A percentile compares a stretch with the other conserved stretches of the same genome.
Conservation (phyloP, 108 stramenopile genomes). For the Mayamaea pseudoterrestris region DNA sequence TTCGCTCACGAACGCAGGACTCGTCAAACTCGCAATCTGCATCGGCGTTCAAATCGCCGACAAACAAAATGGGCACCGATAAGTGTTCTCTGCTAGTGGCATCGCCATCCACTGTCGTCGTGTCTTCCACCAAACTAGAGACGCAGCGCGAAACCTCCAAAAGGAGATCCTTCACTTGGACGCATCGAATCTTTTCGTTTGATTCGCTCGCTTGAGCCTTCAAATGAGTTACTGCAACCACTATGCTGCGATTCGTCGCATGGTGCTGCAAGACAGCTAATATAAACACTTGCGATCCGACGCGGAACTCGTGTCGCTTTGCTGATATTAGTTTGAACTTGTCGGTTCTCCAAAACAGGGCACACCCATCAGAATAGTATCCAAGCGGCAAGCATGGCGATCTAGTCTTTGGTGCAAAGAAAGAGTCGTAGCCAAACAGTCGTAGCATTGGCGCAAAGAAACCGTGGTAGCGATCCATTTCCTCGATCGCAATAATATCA, state of each 20-base stretch:
- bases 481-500: constrained; percentile 44
- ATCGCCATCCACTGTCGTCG: not conserved
- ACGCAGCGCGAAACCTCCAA: no score
- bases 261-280: constrained; percentile 18
- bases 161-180: constrained; percentile 24
- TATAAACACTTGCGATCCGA: constrained; percentile 25
- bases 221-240: constrained; percentile 36
- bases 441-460: constrained; percentile 29
- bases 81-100: no score
- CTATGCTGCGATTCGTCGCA: constrained; percentile 9
- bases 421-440: constrained; percentile 20
- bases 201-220: constrained; percentile 16
- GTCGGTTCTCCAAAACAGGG: constrained; percentile 24
- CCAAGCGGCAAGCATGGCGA: constrained; percentile 29
- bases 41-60: constrained; percentile 50
- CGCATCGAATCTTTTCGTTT: constrained; percentile 19
- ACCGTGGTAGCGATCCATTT: constrained; percentile 32
- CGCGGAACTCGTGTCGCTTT: not conserved
- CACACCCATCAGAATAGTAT: constrained; percentile 49
- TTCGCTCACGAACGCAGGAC: not conserved
- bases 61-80: constrained; percentile 13
- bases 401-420: constrained; percentile 29
- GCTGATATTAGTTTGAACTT: constrained; percentile 11
- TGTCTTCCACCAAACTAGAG: constrained; percentile 14
- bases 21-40: constrained; percentile 3